These are phyloP conservation scores for Chrysanthemum lavandulifolium DNA, from an alignment of 129 eudicot genomes.

Conservation along the genomic window DNA sequence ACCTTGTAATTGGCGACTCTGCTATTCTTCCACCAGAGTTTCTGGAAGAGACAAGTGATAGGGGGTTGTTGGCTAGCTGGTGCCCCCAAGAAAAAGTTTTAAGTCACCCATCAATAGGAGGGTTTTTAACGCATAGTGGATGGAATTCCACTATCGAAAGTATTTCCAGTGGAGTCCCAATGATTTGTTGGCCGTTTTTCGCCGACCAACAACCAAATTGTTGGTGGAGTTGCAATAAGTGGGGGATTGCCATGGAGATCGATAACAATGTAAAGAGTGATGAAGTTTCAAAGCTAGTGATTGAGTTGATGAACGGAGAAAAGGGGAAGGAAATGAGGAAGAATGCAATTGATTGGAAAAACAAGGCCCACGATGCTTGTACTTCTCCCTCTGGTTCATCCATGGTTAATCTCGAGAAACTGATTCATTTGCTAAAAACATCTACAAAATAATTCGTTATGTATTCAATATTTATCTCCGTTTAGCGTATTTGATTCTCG, in stretches of 20 bases:
- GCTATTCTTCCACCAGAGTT: slow-evolving; percentile 27
- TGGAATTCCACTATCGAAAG: slow-evolving; percentile 38
- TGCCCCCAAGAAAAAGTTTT: slow-evolving; percentile 42
- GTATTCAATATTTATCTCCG: too few species aligned
- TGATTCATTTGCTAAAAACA: slow-evolving; percentile 14
- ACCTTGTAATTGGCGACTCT: slow-evolving; percentile 31
- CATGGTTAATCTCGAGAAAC: slow-evolving; percentile 24
- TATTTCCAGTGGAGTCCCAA: slow-evolving; percentile 37
- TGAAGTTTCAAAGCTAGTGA: slow-evolving; percentile 34
- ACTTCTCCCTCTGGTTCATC: slow-evolving; percentile 32
- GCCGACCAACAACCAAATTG: slow-evolving; percentile 35
- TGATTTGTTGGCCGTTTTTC: slow-evolving; percentile 43
- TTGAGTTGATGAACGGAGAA: slow-evolving; percentile 38
- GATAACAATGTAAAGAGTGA: slow-evolving; percentile 26
- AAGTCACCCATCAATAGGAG: slow-evolving; percentile 29
- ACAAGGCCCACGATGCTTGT: slow-evolving; percentile 38
- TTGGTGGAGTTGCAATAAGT: slow-evolving; percentile 30
- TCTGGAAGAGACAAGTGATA: slow-evolving; percentile 11
- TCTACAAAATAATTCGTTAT: slow-evolving; percentile 8
- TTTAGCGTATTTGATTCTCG: too few species aligned
- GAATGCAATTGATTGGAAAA: slow-evolving; percentile 28
- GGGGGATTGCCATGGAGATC: slow-evolving; percentile 36
- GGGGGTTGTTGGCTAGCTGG: slow-evolving; percentile 38
- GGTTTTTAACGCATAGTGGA: slow-evolving; percentile 36
- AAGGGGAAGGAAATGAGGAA: slow-evolving; percentile 28